Evolutionary conservation across 2,329 filamentous ascomycete species (phyloP).

Genomic region (Trichoderma asperellum): DNA sequence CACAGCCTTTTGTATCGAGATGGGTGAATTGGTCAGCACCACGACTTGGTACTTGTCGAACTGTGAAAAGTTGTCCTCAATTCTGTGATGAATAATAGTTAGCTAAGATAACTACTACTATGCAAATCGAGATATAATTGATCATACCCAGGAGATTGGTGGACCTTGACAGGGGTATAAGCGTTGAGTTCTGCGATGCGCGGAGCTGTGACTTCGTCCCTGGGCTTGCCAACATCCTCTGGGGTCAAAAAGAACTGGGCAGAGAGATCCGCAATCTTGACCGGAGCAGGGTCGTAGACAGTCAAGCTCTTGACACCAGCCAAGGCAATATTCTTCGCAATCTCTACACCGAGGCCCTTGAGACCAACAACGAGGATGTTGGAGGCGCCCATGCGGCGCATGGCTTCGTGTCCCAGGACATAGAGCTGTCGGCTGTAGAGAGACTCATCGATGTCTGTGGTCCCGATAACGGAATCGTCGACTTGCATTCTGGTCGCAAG

Average conservation of each 20-base stretch:
- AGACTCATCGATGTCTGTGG: slow-evolving; percentile 69
- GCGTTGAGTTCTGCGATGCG: slow-evolving; percentile 93
- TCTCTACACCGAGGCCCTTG: slow-evolving; percentile 93
- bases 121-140: slow-evolving; percentile 24
- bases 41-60: slow-evolving; percentile 92
- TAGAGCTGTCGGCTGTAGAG: slow-evolving; percentile 77
- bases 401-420: slow-evolving; percentile 76
- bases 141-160: slow-evolving; percentile 59
- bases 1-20: slow-evolving; percentile 80
- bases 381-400: slow-evolving; percentile 98
- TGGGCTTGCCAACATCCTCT: slow-evolving; percentile 88
- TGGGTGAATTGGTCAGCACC: slow-evolving; percentile 81
- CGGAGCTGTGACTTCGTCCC: slow-evolving; percentile 83
- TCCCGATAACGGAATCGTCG: slow-evolving; percentile 60
- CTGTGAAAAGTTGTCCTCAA: slow-evolving; percentile 76
- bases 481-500: slow-evolving; percentile 68
- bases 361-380: slow-evolving; percentile 91
- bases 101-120: not conserved
- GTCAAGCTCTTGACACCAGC: slow-evolving; percentile 97
- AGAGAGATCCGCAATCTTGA: slow-evolving; percentile 85
- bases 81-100: slow-evolving; percentile 46
- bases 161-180: slow-evolving; percentile 88
- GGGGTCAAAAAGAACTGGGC: slow-evolving; percentile 95
- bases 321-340: slow-evolving; percentile 97
- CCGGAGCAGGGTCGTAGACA: slow-evolving; percentile 85